These are phyloP conservation scores for Gynostemma pentaphyllum DNA, from an alignment of 306 rosid species.

Conservation along the genomic window DNA sequence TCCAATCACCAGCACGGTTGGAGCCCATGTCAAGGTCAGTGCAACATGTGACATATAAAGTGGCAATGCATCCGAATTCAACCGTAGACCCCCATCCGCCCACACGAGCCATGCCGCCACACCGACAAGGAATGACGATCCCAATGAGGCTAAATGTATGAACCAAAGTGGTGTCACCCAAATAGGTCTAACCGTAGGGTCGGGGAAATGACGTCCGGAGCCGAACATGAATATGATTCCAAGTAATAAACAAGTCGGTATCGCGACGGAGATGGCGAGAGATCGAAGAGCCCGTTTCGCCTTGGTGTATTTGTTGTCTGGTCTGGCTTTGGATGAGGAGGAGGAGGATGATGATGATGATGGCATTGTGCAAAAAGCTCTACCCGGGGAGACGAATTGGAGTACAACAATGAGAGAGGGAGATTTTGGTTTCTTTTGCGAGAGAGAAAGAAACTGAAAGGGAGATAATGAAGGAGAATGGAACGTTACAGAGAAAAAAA, in stretches of 20 bases:
- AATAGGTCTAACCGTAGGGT: slow-evolving; percentile 20
- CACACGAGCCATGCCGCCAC: slow-evolving; percentile 68
- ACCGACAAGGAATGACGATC: slow-evolving; percentile 46
- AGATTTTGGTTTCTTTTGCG: no score
- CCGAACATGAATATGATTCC: slow-evolving; percentile 29
- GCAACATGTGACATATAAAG: slow-evolving; percentile 36
- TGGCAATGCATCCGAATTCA: slow-evolving; percentile 27
- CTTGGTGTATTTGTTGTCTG: slow-evolving; percentile 22
- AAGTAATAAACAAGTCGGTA: slow-evolving; percentile 35
- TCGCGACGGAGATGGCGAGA: slow-evolving; percentile 27
- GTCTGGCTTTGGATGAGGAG: slow-evolving; percentile 11
- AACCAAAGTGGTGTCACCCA: slow-evolving; percentile 65
- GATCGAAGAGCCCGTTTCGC: slow-evolving; percentile 42
- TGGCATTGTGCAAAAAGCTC: not conserved
- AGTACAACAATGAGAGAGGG: not conserved
- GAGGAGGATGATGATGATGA: not conserved
- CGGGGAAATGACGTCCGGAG: slow-evolving; percentile 26
- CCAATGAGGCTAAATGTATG: slow-evolving; percentile 30
- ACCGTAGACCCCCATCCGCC: slow-evolving; percentile 59
- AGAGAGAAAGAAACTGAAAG: slow-evolving; percentile 11
- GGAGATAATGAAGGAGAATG: not conserved
- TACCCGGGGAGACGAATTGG: not conserved
- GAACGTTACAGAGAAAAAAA: slow-evolving; percentile 33
- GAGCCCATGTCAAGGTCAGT: slow-evolving; percentile 47
- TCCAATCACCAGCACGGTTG: slow-evolving; percentile 38